Conservation (phyloP, 129 eudicot species). For the Helichrysum umbraculigerum region DNA sequence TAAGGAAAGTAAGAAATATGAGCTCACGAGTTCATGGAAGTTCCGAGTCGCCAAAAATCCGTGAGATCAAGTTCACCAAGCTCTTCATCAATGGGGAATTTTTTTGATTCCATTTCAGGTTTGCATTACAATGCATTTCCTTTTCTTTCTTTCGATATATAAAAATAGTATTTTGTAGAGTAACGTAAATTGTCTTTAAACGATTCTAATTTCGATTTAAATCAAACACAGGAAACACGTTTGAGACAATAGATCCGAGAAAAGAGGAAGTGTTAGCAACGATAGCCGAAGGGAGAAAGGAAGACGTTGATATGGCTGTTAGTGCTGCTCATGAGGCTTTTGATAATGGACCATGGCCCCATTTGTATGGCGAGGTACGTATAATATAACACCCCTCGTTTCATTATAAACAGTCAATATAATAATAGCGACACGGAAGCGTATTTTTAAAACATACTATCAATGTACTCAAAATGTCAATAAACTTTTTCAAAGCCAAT, state of each 20-base stretch:
- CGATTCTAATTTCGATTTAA: neutral
- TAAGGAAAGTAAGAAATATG: no score
- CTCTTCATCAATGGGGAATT: constrained; percentile 72
- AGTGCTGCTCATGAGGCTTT: constrained; percentile 87
- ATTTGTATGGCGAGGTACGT: constrained; percentile 47
- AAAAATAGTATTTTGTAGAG: neutral
- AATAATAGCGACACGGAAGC: no score
- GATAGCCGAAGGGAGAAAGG: constrained; percentile 65
- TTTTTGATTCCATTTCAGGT: constrained; percentile 52
- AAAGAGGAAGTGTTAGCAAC: constrained; percentile 57
- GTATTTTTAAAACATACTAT: no score
- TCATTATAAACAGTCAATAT: no score
- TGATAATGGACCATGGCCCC: constrained; percentile 93
- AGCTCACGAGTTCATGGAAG: neutral
- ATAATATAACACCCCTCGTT: no score
- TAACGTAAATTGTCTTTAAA: neutral
- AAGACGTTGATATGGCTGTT: constrained; percentile 82
- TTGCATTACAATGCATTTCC: neutral
- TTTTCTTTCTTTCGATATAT: no score
- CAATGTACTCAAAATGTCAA: no score
- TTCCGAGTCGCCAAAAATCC: constrained; percentile 10
- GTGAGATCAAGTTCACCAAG: constrained; percentile 65
- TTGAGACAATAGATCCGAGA: constrained; percentile 71
- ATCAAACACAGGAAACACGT: constrained; percentile 50
- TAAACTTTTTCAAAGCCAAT: no score